Evolutionary conservation across 2,329 filamentous ascomycete genomes (phyloP), one percentile per base, ranked within the genome.

Genomic region (Setomelanomma holmii): DNA sequence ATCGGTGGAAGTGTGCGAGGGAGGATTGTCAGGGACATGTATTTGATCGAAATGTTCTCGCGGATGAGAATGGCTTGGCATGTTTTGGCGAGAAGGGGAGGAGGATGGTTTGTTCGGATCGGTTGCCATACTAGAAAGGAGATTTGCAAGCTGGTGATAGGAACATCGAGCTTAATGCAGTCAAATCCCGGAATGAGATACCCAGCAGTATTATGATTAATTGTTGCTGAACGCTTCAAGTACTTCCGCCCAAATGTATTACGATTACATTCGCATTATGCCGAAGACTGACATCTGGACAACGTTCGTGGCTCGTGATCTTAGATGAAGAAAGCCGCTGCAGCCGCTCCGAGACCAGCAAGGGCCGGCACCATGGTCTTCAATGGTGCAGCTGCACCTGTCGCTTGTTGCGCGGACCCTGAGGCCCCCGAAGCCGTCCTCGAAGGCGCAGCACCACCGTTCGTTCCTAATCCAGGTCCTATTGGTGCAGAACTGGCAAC

Each of bases 51-150:
- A 17, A 20, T 10, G 60, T 70, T 3, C 49, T 49, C 43, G 45
- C 39, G 24, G 47, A 62, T 21, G 49, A 48, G 1, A 14, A 56
- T 2, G 59, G 55, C 4, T 38, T 38, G 16, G 55, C 47, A 20
- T 72, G 69, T 49, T 72, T 72, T 56, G 68, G 69, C 8, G 60
- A 66, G 53, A 67, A 63, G 39, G 64, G 66, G 2, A 22, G 57
- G 53, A 62, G 67, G 30, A 54, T 70, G 60, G 66, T 68, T 4
- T 62, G 56, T 51, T 14, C 60, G 36, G 54, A 56, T 35, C 33
- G 16, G 10, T n/a, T 27, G 12, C 23, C 3, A 4, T 7, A 36
- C 11, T 36, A 36, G n/a, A 7, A 24, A n/a, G 33, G 23, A 7
- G 33, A 19, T 16, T 30, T 11, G 40, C n/a, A n/a, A 3, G 27